Evolutionary conservation across 2,329 filamentous ascomycete species (phyloP).

Genomic region (Neonectria hederae): DNA sequence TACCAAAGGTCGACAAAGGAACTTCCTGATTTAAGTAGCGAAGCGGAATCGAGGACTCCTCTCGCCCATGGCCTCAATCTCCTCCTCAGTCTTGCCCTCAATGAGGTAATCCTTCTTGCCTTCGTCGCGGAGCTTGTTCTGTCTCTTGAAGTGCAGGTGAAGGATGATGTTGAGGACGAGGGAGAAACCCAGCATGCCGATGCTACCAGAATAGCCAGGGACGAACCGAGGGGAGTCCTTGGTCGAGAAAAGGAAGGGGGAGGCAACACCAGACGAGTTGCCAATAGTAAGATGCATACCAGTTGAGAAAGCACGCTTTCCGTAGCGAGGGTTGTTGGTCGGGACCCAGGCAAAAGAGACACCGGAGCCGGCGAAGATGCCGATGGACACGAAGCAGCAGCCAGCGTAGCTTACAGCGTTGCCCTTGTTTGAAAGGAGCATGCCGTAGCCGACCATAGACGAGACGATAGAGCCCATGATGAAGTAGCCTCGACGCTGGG

Average conservation of each 20-base stretch:
- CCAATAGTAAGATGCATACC: constrained; percentile 70
- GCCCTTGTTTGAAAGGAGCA: constrained; percentile 64
- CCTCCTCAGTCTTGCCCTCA: constrained; percentile 52
- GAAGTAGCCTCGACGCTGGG: constrained; percentile 66
- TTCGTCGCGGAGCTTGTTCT: constrained; percentile 49
- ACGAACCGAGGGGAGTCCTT: constrained; percentile 56
- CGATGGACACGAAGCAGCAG: constrained; percentile 68
- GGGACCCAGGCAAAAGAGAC: constrained; percentile 54
- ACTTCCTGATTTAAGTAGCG: constrained; percentile 22
- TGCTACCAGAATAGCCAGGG: constrained; percentile 61
- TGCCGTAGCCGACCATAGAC: constrained; percentile 66
- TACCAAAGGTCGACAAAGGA: too few species aligned
- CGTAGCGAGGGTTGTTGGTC: constrained; percentile 70
- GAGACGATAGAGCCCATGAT: constrained; percentile 58
- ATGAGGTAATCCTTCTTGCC: constrained; percentile 53
- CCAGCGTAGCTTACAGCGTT: constrained; percentile 69
- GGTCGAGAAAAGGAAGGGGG: constrained; percentile 64
- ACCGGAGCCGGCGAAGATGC: constrained; percentile 58
- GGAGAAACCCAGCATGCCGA: constrained; percentile 56
- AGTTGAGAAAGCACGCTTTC: constrained; percentile 70
- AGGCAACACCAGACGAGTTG: constrained; percentile 70
- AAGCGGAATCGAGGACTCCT: constrained; percentile 47
- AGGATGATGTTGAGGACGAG: constrained; percentile 42
- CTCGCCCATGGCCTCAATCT: constrained; percentile 55
- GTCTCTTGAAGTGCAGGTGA: constrained; percentile 43